A percentile compares a stretch with the other conserved stretches of the same genome.
These are phyloP conservation scores for Clonostachys rhizophaga DNA, from an alignment of 2,329 filamentous ascomycete species.

Conservation along the genomic window DNA sequence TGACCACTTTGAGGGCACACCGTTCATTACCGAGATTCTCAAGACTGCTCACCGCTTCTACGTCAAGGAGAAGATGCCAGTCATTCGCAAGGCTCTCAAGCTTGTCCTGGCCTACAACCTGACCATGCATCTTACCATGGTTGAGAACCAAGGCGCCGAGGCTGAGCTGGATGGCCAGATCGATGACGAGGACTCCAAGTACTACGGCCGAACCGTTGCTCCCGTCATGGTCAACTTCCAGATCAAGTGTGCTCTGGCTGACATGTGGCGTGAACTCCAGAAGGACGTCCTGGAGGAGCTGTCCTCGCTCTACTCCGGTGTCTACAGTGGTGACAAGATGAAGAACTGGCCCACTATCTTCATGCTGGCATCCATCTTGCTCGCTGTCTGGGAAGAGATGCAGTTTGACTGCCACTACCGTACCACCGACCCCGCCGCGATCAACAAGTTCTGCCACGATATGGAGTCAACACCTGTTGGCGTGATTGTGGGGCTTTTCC, in stretches of 20 bases:
- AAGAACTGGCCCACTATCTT: conserved; percentile 99
- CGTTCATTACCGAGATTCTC: conserved; percentile 91
- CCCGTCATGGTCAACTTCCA: conserved; percentile 99
- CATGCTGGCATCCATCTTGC: conserved; percentile 88
- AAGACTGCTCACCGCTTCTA: conserved; percentile 96
- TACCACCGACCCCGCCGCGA: conserved; percentile 75
- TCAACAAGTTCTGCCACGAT: conserved; percentile 91
- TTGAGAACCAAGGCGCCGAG: conserved; percentile 83
- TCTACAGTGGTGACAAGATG: conserved; percentile 93
- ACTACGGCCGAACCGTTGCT: conserved; percentile 83
- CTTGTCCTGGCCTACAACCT: conserved; percentile 94
- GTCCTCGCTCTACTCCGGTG: conserved; percentile 88
- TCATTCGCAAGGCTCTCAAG: conserved; percentile 93
- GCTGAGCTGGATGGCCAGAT: conserved; percentile 76
- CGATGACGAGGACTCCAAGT: conserved; percentile 80
- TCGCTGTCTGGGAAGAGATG: conserved; percentile 98
- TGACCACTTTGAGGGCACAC: conserved; percentile 93
- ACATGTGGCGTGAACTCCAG: conserved; percentile 97
- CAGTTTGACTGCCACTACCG: conserved; percentile 98
- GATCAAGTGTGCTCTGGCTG: conserved; percentile 94
- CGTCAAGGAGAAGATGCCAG: conserved; percentile 77
- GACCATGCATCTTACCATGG: conserved; percentile 89
- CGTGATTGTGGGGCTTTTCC: conserved; percentile 94
- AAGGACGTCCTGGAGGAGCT: conserved; percentile 95
- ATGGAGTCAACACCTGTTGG: conserved; percentile 97